Evolutionary conservation across 2,329 filamentous ascomycete genomes (phyloP).

Genomic region (Epichloe amarillans): DNA sequence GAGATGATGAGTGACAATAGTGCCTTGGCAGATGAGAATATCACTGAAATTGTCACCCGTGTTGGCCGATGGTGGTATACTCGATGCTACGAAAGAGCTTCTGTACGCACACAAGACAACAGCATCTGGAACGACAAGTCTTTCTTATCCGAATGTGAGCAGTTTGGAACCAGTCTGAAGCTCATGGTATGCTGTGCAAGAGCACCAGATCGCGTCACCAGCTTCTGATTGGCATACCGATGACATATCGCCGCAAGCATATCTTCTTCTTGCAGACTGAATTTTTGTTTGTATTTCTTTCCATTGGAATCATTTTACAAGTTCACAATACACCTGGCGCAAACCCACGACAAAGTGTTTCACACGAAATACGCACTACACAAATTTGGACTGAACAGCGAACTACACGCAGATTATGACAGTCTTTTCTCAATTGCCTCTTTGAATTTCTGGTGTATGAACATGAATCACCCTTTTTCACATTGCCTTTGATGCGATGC

Average conservation of each 20-base stretch:
- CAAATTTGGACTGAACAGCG: neutral
- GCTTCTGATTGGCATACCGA: conserved; percentile 22
- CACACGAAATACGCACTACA: neutral
- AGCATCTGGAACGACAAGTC: conserved; percentile 69
- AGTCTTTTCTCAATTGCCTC: neutral
- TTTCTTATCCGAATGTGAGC: conserved; percentile 73
- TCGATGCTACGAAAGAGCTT: conserved; percentile 70
- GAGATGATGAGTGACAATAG: conserved; percentile 62
- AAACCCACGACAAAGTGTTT: neutral
- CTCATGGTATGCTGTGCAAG: conserved; percentile 85
- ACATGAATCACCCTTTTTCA: neutral
- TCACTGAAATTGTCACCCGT: conserved; percentile 81
- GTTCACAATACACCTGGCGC: neutral
- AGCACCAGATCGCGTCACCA: conserved; percentile 50
- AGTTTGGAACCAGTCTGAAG: conserved; percentile 75
- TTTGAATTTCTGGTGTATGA: neutral
- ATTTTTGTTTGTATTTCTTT: neutral
- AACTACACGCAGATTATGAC: neutral
- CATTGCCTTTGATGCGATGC: neutral
- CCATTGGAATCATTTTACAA: neutral
- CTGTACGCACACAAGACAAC: conserved; percentile 29
- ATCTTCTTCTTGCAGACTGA: neutral
- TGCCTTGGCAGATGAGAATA: conserved; percentile 64
- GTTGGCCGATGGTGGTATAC: conserved; percentile 97
- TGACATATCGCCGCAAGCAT: neutral